Conservation (phyloP, 306 rosid species). For the Glycine latifolia region DNA sequence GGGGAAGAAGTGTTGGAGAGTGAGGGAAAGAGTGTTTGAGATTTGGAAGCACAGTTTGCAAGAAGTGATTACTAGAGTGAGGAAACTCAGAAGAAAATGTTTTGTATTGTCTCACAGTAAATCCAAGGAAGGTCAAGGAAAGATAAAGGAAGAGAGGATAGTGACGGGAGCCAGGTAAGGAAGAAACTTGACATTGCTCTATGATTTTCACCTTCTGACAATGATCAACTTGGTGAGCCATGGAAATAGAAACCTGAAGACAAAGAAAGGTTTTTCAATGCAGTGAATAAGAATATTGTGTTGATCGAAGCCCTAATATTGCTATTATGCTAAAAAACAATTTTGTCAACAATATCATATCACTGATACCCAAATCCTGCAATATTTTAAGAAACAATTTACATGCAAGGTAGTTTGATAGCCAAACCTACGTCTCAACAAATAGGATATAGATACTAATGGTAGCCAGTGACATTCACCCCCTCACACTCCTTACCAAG, state of each 20-base stretch:
- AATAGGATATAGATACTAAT: no score
- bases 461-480: no score
- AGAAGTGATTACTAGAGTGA: neutral
- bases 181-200: neutral
- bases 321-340: no score
- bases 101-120: neutral
- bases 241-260: neutral
- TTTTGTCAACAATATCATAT: no score
- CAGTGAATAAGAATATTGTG: neutral
- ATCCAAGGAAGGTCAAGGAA: neutral
- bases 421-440: no score
- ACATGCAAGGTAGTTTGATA: no score
- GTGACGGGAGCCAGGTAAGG: neutral
- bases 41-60: neutral
- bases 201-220: neutral
- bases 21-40: neutral
- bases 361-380: no score
- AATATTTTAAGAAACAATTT: no score
- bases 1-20: neutral
- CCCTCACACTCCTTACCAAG: no score
- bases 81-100: neutral
- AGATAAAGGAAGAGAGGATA: neutral
- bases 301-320: no score
- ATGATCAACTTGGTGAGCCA: neutral
- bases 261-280: neutral